Percentiles rank a stretch among this genome's conserved stretches.
These are phyloP conservation scores for Fusarium annulatum DNA, from an alignment of 2,329 filamentous ascomycete genomes.

Conservation along the genomic window DNA sequence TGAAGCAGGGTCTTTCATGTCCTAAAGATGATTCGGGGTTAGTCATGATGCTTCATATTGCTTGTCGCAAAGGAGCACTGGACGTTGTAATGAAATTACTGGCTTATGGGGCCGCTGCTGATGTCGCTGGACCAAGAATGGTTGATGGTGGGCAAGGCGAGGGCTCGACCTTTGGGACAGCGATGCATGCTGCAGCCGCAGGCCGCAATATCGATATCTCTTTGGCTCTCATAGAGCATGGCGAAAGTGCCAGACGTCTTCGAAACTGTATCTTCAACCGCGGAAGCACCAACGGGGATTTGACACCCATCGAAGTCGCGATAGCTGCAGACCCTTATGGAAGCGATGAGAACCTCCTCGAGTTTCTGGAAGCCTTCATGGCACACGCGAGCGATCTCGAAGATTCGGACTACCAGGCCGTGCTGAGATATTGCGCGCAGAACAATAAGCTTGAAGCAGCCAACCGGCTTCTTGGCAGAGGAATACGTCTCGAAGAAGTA, in stretches of 20 bases:
- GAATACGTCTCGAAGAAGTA: background rate
- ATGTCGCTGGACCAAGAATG: background rate
- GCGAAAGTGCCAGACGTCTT: background rate
- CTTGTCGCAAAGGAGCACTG: background rate
- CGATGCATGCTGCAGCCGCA: constrained; percentile 15
- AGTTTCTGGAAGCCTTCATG: background rate
- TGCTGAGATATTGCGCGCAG: background rate
- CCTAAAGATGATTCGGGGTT: background rate
- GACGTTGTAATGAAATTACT: background rate
- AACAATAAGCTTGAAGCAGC: background rate
- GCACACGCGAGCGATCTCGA: background rate
- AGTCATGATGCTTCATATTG: constrained; percentile 20
- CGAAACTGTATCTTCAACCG: background rate
- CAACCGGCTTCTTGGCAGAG: background rate
- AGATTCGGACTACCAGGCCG: background rate
- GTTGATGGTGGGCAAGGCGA: constrained; percentile 5
- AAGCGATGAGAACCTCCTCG: background rate
- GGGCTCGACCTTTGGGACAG: background rate
- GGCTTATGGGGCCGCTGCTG: background rate
- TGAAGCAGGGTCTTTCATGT: background rate
- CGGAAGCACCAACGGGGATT: rapidly evolving
- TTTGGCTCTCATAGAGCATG: background rate
- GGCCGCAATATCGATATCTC: background rate
- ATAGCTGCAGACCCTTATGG: background rate
- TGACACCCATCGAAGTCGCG: constrained; percentile 2